phyloP scores from a whole-genome alignment of 2,329 filamentous ascomycete genomes.

The Beauveria asiatica region DNA sequence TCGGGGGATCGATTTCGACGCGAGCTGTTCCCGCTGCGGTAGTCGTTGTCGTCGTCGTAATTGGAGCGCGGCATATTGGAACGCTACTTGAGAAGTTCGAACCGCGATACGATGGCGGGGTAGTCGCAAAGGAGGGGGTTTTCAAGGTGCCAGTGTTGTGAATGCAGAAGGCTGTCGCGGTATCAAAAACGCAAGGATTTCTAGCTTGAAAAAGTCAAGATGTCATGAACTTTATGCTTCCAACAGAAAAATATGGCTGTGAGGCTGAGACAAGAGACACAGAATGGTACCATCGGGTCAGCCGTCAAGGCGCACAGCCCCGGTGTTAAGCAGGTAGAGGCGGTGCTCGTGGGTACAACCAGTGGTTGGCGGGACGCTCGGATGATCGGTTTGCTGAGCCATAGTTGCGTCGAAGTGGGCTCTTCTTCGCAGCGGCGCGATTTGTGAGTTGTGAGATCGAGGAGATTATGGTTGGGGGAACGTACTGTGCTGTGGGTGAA shows the following conservation, averaged over 20 bases:
- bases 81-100: neutral
- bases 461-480: neutral
- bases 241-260: neutral
- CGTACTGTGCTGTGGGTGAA: neutral
- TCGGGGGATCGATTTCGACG: conserved; percentile 22
- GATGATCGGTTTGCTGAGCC: neutral
- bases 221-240: neutral
- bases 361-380: conserved; percentile 4
- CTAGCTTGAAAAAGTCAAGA: neutral
- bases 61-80: conserved; percentile 10
- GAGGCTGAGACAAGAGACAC: neutral
- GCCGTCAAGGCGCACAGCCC: neutral
- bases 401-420: neutral
- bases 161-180: neutral
- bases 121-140: neutral
- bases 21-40: conserved; percentile 1
- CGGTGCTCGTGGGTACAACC: neutral
- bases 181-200: neutral
- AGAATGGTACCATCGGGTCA: neutral
- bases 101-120: neutral
- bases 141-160: neutral
- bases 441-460: neutral
- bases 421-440: neutral
- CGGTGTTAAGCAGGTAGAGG: too few species aligned
- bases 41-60: conserved; percentile 14